Evolutionary conservation across 73 alveolate species (phyloP), one percentile per base, ranked within the genome.

Genomic region (Stentor roeselii): DNA sequence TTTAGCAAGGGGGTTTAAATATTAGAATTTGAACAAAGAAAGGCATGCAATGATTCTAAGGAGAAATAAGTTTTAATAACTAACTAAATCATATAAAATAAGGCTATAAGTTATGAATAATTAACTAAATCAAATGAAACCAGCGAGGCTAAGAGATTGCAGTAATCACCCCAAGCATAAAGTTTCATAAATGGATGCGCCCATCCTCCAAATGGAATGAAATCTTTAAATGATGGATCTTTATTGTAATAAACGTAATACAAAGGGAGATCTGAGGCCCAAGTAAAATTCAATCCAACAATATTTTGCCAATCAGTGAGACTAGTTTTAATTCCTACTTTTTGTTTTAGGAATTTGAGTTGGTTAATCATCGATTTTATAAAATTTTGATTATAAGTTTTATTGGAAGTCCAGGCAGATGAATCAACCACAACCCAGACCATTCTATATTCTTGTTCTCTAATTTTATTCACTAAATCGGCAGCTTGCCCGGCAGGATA

Each of bases 231-330:
- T 27, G 92, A 76, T 15, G 90, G 92, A 38, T 41, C 11, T 85
- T 87, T 61, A 82, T 93, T 96, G 82, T 93, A 93, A 84, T 93
- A 96, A 75, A 96, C 98, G 78, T 93, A 93, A 96, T 96, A 93
- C 39, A 93, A 89, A 0, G 93, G 95, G 40, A 76, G 75, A 27
- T 34, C 31, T 15, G 89, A 76, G n/a, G 89, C 82, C 32, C 86
- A 85, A 50, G 86, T 60, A 37, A 89, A 75, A 86, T 94, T 85
- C 36, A 84, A 36, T 31, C 98, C 98, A 87, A 93, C 84, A 76
- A 93, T 88, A 1, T 88, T 58, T 67, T 86, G 88, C 98, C 98
- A 93, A 85, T 82, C 39, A 76, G 85, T 91, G 59, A 88, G 21
- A 59, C 80, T 75, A 4, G 91, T 58, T 76, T 93, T 91, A 59